Conservation (phyloP, 345 rosid species). For the Citrus trifoliata region DNA sequence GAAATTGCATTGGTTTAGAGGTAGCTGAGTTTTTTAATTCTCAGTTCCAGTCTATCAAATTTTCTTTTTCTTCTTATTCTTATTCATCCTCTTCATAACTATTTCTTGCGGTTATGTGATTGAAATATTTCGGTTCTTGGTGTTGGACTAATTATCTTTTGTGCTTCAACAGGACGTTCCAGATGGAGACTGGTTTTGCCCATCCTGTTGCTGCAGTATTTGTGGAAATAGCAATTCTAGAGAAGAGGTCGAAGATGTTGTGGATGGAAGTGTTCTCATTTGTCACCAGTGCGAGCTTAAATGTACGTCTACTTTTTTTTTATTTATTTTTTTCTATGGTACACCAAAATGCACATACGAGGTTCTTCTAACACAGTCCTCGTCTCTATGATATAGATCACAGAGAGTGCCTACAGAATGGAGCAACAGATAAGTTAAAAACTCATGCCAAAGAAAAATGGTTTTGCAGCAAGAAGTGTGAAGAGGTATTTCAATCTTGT, state of each 20-base stretch:
- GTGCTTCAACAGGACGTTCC: conserved; percentile 53
- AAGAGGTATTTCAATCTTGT: conserved; percentile 37
- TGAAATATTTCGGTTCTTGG: not conserved
- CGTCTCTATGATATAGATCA: conserved; percentile 51
- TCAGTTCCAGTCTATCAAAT: not conserved
- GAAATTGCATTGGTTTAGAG: conserved; percentile 64
- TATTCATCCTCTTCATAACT: not conserved
- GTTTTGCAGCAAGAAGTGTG: conserved; percentile 74
- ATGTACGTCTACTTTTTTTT: conserved; percentile 41
- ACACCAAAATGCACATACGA: conserved; percentile 4
- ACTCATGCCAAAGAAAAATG: conserved; percentile 29
- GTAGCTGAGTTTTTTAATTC: conserved; percentile 24
- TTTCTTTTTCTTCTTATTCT: not conserved
- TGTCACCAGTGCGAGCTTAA: conserved; percentile 68
- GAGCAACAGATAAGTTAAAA: conserved; percentile 20
- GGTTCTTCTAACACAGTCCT: conserved; percentile 16
- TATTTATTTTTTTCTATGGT: not conserved
- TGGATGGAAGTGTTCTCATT: conserved; percentile 27
- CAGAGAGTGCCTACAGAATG: conserved; percentile 34
- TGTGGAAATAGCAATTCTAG: conserved; percentile 41
- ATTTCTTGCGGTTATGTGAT: not conserved
- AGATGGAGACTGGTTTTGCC: conserved; percentile 87
- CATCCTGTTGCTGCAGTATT: conserved; percentile 69
- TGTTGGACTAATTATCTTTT: not conserved
- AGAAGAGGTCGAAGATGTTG: conserved; percentile 18